phyloP scores from a whole-genome alignment of 2,329 filamentous ascomycete species.

The Mycosphaerella arachidis region DNA sequence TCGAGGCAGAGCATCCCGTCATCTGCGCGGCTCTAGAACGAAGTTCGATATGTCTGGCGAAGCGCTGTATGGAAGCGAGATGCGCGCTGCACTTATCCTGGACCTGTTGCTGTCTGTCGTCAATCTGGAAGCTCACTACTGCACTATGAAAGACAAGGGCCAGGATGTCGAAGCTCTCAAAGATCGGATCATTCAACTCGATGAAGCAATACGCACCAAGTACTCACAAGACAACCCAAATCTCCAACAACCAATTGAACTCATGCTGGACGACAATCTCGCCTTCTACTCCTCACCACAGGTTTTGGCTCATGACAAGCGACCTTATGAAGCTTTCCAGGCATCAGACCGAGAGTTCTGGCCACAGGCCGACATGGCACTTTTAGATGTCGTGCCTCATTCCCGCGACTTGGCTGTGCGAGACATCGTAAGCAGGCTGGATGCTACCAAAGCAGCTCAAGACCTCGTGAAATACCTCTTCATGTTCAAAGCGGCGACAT shows the following conservation, averaged over 20 bases:
- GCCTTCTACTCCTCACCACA: slow-evolving; percentile 20
- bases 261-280: slow-evolving; percentile 21
- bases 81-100: slow-evolving; percentile 2
- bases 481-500: slow-evolving; percentile 29
- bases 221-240: too few relatives aligned
- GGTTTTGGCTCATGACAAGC: slow-evolving; percentile 62
- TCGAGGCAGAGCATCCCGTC: background rate
- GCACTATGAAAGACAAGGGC: slow-evolving; percentile 20
- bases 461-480: slow-evolving; percentile 51
- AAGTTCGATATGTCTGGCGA: background rate
- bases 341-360: slow-evolving; percentile 60
- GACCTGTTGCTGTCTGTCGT: slow-evolving; percentile 23
- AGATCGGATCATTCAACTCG: slow-evolving; percentile 2
- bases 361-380: slow-evolving; percentile 52
- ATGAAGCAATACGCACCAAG: background rate
- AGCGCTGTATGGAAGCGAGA: background rate
- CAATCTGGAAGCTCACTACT: slow-evolving; percentile 29
- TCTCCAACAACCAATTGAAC: background rate
- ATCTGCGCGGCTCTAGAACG: background rate
- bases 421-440: slow-evolving; percentile 21
- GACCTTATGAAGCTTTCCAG: slow-evolving; percentile 65
- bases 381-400: slow-evolving; percentile 66
- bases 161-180: slow-evolving; percentile 6
- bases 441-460: slow-evolving; percentile 23
- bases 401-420: slow-evolving; percentile 28